These are phyloP conservation scores for Beauveria rudraprayagi DNA, from an alignment of 2,329 filamentous ascomycete species.

Conservation along the genomic window DNA sequence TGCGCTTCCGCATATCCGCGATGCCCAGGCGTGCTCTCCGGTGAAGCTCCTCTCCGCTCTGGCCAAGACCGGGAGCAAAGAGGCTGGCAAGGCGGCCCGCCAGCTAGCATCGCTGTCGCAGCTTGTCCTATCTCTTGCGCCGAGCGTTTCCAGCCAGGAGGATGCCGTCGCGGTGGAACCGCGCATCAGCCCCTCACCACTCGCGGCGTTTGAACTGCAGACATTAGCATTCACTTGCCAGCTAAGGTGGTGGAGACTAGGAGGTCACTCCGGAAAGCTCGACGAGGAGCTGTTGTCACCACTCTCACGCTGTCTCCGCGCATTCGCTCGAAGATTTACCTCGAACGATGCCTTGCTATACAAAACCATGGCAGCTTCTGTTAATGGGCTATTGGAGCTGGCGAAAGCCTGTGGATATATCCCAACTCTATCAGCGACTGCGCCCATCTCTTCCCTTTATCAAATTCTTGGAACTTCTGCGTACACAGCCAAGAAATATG, in stretches of 20 bases:
- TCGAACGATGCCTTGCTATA: constrained; percentile 31
- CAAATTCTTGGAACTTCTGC: constrained; percentile 45
- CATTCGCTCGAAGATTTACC: constrained; percentile 48
- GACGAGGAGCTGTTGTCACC: constrained; percentile 60
- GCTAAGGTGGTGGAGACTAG: constrained; percentile 58
- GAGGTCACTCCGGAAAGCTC: constrained; percentile 49
- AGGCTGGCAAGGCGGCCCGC: constrained; percentile 50
- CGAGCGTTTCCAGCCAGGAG: constrained; percentile 56
- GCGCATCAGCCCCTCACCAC: constrained; percentile 47
- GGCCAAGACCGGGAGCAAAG: constrained; percentile 33
- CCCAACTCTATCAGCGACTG: constrained; percentile 30
- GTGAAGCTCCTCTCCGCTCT: constrained; percentile 45
- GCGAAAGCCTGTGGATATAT: constrained; percentile 27
- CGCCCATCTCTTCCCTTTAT: constrained; percentile 40
- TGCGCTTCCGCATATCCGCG: constrained; percentile 46
- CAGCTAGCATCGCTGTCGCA: constrained; percentile 62
- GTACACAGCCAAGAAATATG: constrained; percentile 35
- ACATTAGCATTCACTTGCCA: constrained; percentile 53
- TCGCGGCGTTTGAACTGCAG: constrained; percentile 54
- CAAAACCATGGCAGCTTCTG: constrained; percentile 24
- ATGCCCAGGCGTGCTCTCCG: constrained; percentile 47
- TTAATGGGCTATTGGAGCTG: constrained; percentile 23
- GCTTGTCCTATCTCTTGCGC: constrained; percentile 55
- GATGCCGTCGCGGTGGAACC: constrained; percentile 48
- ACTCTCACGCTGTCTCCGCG: constrained; percentile 52